Evolutionary conservation across 768 basidiomycete species (phyloP), one percentile per base, ranked within the genome.

Genomic region (Clitopilus hobsonii): DNA sequence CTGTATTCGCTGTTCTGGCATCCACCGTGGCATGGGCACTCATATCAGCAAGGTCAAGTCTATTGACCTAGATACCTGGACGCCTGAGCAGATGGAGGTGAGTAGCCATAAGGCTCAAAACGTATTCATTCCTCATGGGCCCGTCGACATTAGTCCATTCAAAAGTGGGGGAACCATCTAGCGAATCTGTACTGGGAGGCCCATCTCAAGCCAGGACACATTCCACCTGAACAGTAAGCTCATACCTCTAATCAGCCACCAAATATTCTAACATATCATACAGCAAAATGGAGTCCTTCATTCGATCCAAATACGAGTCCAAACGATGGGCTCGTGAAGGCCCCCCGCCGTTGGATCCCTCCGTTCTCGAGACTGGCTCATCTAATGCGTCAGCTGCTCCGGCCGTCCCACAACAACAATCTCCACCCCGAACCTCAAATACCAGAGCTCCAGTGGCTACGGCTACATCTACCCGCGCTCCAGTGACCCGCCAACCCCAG

Each of bases 171-270:
- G 0, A 99, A 99, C 67, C 78, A 76, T 50, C 85, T 86, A 6
- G 96, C 94, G 6, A 99, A 99, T 71, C 62, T 90, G 4, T 98
- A 98, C 72, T 99, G 96, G 96, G 96, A 99, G 67, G 89, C 91
- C 3, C 95, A 97, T 72, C 75, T 98, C 54, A 95, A 93, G 68
- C 71, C 83, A 16, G 96, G 96, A 0, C 96, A 99, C 67, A 61
- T 89, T 20, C 95, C 96, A 30, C 89, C 91, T 5, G 96, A 99
- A 61, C 96, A 98, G 95, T 98, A 63, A 65, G 93, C 81, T 20
- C 7, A 45, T 38, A 41, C 47, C 7, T 38, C n/a, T 25, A 49
- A 18, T 52, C 51, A 53, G 27, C 50, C 22, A 22, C 16, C 60
- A 20, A 22, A 7, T 49, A 30, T 38, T 32, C 16, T 28, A 49